Base-by-base conservation (phyloP, 768 basidiomycete genomes). In the Collybia mongolica region DNA sequence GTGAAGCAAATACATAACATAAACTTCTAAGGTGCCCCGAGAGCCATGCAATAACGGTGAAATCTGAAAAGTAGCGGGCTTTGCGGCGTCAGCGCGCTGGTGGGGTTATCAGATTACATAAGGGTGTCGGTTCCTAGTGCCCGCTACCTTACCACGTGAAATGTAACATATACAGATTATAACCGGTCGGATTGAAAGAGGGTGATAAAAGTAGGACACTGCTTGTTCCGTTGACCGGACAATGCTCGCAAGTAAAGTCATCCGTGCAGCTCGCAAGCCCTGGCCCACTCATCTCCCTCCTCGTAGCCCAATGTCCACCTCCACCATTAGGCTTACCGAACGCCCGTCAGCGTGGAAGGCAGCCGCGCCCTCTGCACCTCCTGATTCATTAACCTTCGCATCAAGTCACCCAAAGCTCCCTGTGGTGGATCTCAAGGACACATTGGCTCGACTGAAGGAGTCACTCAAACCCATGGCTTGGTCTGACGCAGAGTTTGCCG, bases 391-490 rank as follows among this genome's bases (percentile, higher is more conserved):
- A 14, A 88, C 91, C 11, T 91, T 90, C 62, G 77, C 77, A 1
- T 74, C 76, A 0, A 65, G 70, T 7, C 77, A 97, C 4, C 86
- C 84, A 0, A 74, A 72, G 40, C 80, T 98, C 6, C 95, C 94
- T 0, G 84, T 97, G 0, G 85, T 89, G 11, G 67, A 77, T 20
- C 80, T 97, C 6, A 53, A 67, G 2, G 71, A 77, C 12, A 95
- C 93, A 1, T 70, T 94, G 17, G 68, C 70, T 32, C 79, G 81
- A 45, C 76, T 97, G 58, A 87, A 86, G 63, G 74, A 81, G 22
- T 83, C 83, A 1, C 65, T 98, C 46, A 74, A 72, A 46, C 91
- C 93, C 0, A 81, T 95, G 41, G 86, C 92, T 5, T 79, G 81
- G 66, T 74, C 79, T 1, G 70, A 76, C 1, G 69, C 72, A 1